phyloP scores from a whole-genome alignment of 257 asterid genomes.

The Solanum lignicaule region DNA sequence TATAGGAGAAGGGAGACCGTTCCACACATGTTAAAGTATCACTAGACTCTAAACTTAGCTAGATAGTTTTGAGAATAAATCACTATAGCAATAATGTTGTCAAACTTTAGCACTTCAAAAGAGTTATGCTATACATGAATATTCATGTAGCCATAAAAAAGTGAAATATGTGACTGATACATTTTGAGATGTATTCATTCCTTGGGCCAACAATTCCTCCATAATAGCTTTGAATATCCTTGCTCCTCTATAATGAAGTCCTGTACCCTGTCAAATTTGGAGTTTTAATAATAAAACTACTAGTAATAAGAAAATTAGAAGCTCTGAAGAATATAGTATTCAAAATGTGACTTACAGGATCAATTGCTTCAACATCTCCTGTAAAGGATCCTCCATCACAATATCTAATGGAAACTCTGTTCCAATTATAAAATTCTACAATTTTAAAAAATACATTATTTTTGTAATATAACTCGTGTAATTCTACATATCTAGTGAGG shows the following conservation, averaged over 20 bases:
- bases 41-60: background rate
- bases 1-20: no score
- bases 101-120: background rate
- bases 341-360: background rate
- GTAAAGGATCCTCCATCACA: constrained; percentile 96
- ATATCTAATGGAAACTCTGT: constrained; percentile 75
- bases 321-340: background rate
- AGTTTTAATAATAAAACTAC: background rate
- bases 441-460: no score
- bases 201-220: background rate
- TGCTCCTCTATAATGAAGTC: constrained; percentile 5
- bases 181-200: background rate
- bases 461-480: background rate
- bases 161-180: background rate
- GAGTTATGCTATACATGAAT: background rate
- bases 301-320: background rate
- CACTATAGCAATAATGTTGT: background rate
- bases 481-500: background rate
- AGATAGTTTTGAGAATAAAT: background rate
- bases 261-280: background rate
- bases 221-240: constrained; percentile 1
- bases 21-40: background rate
- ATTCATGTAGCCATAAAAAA: background rate
- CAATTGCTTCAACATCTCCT: constrained; percentile 52
- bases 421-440: constrained; percentile 85